Evolutionary conservation across 495 filamentous ascomycete genomes (phyloP), one percentile per base, ranked within the genome.

Genomic region (Penicillium goetzii): DNA sequence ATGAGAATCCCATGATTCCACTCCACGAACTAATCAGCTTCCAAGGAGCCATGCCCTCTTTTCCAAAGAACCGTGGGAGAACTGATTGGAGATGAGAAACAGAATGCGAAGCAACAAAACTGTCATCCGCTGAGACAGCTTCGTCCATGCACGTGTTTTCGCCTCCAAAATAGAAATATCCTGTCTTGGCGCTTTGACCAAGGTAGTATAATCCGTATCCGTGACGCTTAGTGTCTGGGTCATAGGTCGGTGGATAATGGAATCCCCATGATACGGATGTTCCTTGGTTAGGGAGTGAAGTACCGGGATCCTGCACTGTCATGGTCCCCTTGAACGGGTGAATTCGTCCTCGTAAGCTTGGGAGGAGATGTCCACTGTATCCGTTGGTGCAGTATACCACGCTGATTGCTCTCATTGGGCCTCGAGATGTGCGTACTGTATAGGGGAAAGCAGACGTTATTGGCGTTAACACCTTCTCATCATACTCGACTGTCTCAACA

Each of bases 321-420:
- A 95, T 88, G 55, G 91, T 87, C 3, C 89, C 90, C 19, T 89
- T 80, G 11, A 91, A 90, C 0, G 92, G 92, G n/a, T 92, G 87
- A 60, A 96, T 86, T 8, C 90, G 76, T 43, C 89, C 89, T 21
- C 80, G 74, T 58, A 96, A 87, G 0, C 68, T 59, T 0, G 90
- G 90, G 2, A 96, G 78, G 6, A 96, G 81, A 70, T 89, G 82
- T 0, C 90, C 89, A 0, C 87, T 92, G 63, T 94, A 91, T 2
- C 77, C 92, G 68, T 96, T 96, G 1, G 90, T 92, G 8, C 90
- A 88, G 47, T 96, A 81, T 0, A 93, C 76, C 28, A 95, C 83
- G 41, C 85, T 79, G 0, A 71, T 68, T 0, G 89, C 74, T 6
- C 63, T 66, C 58, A 94, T 75, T 17, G 69, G 74, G 14, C 92